Percentiles rank a stretch among this genome's conserved stretches.
These are phyloP conservation scores for Dichotomocladium elegans DNA, from an alignment of 371 early-diverging fungal species.

Conservation along the genomic window DNA sequence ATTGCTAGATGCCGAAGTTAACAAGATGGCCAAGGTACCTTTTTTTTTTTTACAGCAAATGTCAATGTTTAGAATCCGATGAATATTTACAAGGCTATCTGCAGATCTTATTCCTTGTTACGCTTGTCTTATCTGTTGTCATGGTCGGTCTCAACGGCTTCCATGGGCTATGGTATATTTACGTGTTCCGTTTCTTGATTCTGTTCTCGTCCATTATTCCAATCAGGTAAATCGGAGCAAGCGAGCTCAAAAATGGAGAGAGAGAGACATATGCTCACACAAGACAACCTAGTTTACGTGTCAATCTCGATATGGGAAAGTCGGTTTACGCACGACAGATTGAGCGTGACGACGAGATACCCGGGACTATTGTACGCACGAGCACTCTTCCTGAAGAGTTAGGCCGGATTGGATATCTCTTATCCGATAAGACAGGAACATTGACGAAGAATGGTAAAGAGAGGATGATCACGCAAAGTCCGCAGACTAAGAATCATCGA, in stretches of 20 bases:
- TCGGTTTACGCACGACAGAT: slow-evolving; percentile 87
- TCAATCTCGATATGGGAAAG: slow-evolving; percentile 98
- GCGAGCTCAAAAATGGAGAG: neutral
- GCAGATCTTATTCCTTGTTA: slow-evolving; percentile 83
- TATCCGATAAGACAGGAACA: slow-evolving; percentile 99
- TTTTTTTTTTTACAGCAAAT: slow-evolving; percentile 3
- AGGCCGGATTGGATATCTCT: slow-evolving; percentile 94
- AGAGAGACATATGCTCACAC: neutral
- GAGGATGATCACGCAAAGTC: too few relatives aligned
- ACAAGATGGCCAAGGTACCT: slow-evolving; percentile 85
- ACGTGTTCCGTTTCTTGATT: slow-evolving; percentile 93
- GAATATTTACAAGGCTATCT: neutral
- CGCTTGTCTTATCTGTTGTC: neutral
- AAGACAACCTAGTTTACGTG: slow-evolving; percentile 72
- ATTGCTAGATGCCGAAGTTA: slow-evolving; percentile 91
- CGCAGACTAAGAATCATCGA: too few relatives aligned
- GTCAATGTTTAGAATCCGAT: too few relatives aligned
- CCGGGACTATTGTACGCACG: slow-evolving; percentile 91
- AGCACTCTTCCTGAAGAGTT: slow-evolving; percentile 99
- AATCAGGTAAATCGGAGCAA: slow-evolving; percentile 79
- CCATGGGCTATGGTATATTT: slow-evolving; percentile 86
- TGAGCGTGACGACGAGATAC: slow-evolving; percentile 76
- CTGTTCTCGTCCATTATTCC: slow-evolving; percentile 98
- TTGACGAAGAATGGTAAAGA: slow-evolving; percentile 97
- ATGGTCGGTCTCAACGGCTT: slow-evolving; percentile 77